Percentiles rank a stretch among this genome's conserved stretches.
Conservation (phyloP, 1,284 basidiomycete species). For the Leccinum solheimii region DNA sequence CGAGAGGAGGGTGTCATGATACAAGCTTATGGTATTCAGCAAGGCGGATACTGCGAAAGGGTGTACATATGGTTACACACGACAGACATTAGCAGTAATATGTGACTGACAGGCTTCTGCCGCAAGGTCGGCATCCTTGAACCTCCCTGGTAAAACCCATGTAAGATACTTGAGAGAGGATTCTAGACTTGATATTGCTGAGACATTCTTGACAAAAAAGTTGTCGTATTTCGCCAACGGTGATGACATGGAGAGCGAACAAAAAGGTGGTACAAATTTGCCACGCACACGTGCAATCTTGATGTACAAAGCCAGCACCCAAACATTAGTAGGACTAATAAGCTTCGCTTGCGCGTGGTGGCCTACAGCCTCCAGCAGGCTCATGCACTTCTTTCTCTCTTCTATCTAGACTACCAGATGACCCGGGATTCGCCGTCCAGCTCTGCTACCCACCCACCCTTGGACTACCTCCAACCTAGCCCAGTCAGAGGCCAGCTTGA, state of each 20-base stretch:
- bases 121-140: constrained; percentile 94
- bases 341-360: constrained; percentile 11
- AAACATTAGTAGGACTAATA: constrained; percentile 19
- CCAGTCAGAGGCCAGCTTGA: constrained; percentile 74
- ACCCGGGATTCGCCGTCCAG: constrained; percentile 25
- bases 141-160: constrained; percentile 93
- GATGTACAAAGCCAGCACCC: constrained; percentile 29
- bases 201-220: constrained; percentile 81
- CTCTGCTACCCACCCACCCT: constrained; percentile 32
- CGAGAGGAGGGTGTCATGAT: constrained; percentile 82
- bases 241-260: constrained; percentile 41
- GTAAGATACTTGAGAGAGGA: constrained; percentile 86
- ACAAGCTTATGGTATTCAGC: constrained; percentile 78
- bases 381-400: constrained; percentile 1
- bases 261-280: constrained; percentile 6
- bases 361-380: neutral
- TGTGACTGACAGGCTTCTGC: constrained; percentile 82
- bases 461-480: constrained; percentile 58
- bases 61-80: constrained; percentile 17
- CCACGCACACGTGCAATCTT: constrained; percentile 4
- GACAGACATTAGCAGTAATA: constrained; percentile 12
- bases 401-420: constrained; percentile 20
- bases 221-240: constrained; percentile 70
- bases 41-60: constrained; percentile 60
- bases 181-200: constrained; percentile 85